Conservation (phyloP, 73 alveolate genomes). For the Blepharisma stoltei region DNA sequence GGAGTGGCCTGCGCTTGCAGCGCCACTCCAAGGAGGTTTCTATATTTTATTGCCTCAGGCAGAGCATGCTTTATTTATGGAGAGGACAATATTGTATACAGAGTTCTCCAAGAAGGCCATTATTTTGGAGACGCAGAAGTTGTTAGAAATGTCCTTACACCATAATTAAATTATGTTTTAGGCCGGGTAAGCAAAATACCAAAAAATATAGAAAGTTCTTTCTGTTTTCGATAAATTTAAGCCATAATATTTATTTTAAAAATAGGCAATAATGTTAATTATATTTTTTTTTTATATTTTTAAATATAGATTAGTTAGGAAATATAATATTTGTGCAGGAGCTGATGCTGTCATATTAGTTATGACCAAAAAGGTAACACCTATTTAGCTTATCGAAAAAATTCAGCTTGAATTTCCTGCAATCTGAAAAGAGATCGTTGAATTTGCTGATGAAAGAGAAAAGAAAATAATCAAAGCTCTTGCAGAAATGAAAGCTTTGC, state of each 20-base stretch:
- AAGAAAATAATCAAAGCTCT: not conserved
- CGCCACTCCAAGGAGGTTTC: no score
- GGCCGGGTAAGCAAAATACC: no score
- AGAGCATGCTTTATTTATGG: not conserved
- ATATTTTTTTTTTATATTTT: no score
- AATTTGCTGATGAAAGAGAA: not conserved
- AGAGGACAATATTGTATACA: not conserved
- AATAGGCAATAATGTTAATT: no score
- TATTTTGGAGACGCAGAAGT: slow-evolving; percentile 22
- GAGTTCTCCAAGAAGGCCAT: slow-evolving; percentile 10
- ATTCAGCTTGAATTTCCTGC: slow-evolving; percentile 6
- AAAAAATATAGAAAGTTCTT: no score
- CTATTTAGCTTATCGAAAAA: not conserved
- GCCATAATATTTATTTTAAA: no score
- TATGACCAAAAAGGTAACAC: not conserved
- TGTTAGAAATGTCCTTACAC: not conserved
- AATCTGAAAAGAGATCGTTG: not conserved
- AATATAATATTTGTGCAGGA: not conserved
- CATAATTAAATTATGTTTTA: no score
- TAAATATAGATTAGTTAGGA: no score
- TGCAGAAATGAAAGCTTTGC: slow-evolving; percentile 23
- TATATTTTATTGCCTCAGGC: not conserved
- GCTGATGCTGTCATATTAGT: not conserved
- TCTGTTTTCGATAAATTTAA: no score
- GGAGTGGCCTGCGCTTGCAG: no score